Evolutionary conservation across 768 basidiomycete species (phyloP).

Genomic region (Kwoniella dendrophila): DNA sequence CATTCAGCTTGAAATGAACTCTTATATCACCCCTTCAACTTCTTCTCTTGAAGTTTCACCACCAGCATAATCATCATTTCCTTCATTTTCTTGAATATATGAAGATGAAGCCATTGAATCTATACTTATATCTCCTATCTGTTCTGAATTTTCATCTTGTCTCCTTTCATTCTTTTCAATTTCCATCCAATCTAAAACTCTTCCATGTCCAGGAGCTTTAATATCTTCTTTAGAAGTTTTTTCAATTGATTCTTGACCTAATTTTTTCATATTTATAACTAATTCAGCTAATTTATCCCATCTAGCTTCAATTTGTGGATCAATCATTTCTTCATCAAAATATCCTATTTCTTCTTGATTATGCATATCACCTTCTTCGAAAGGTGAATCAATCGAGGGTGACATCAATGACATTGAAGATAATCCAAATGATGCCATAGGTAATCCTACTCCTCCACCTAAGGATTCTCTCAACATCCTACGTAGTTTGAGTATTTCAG

Average conservation of each 20-base stretch:
- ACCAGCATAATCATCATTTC: constrained; percentile 1
- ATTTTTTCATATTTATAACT: constrained; percentile 30
- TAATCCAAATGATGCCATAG: background rate
- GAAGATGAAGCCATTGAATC: constrained; percentile 2
- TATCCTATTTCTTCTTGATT: constrained; percentile 14
- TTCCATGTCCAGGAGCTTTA: constrained; percentile 14
- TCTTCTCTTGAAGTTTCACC: constrained; percentile 17
- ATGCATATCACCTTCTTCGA: constrained; percentile 9
- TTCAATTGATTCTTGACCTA: constrained; percentile 34
- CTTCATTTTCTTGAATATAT: background rate
- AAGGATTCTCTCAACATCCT: constrained; percentile 41
- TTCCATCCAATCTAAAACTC: constrained; percentile 27
- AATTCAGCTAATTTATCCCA: constrained; percentile 39
- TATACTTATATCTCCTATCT: constrained; percentile 7
- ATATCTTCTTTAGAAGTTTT: constrained; percentile 21
- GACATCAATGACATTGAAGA: constrained; percentile 13
- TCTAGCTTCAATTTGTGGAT: constrained; percentile 37
- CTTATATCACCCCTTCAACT: constrained; percentile 13
- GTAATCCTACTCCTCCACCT: constrained; percentile 8
- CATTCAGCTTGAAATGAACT: too few species aligned
- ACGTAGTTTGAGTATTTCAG: constrained; percentile 43
- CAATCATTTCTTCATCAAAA: constrained; percentile 31
- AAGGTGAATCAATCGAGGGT: constrained; percentile 11
- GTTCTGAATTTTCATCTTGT: constrained; percentile 2
- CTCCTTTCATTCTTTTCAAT: constrained; percentile 26